Evolutionary conservation across 208 protist species (phyloP).

Genomic region (Trypanosomatidae sp.): DNA sequence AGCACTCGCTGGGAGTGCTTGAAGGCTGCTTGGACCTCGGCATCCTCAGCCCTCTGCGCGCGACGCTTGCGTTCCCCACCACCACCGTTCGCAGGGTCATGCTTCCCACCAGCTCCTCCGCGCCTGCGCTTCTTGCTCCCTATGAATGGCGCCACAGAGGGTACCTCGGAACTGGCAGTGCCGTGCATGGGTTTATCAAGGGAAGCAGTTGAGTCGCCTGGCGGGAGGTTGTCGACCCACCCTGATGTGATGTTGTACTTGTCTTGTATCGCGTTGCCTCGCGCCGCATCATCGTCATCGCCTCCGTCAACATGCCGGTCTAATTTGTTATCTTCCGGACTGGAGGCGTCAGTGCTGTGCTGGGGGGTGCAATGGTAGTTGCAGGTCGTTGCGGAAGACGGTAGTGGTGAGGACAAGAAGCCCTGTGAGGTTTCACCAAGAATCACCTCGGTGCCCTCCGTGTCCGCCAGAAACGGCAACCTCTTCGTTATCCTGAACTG

Average conservation of each 20-base stretch:
- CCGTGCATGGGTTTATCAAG: background rate
- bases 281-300: slow-evolving; percentile 1
- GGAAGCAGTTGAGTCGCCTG: background rate
- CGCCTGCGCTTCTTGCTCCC: slow-evolving; percentile 4
- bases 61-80: slow-evolving; percentile 12
- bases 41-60: slow-evolving; percentile 22
- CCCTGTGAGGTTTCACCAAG: slow-evolving; percentile 11
- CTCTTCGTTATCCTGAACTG: background rate
- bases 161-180: background rate
- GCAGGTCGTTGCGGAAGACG: background rate
- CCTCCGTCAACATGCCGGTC: background rate
- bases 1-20: slow-evolving; percentile 64
- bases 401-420: background rate
- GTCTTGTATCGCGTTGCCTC: slow-evolving; percentile 13
- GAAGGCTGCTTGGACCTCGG: slow-evolving; percentile 45
- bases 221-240: slow-evolving; percentile 23
- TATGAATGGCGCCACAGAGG: background rate
- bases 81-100: background rate
- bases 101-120: background rate
- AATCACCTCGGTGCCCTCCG: background rate
- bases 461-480: background rate
- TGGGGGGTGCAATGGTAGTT: background rate
- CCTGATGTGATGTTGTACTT: slow-evolving; percentile 22
- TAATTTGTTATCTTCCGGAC: background rate
- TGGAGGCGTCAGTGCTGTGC: background rate